Evolutionary conservation across 2,329 filamentous ascomycete species (phyloP).

Genomic region (Coniochaeta sp.): DNA sequence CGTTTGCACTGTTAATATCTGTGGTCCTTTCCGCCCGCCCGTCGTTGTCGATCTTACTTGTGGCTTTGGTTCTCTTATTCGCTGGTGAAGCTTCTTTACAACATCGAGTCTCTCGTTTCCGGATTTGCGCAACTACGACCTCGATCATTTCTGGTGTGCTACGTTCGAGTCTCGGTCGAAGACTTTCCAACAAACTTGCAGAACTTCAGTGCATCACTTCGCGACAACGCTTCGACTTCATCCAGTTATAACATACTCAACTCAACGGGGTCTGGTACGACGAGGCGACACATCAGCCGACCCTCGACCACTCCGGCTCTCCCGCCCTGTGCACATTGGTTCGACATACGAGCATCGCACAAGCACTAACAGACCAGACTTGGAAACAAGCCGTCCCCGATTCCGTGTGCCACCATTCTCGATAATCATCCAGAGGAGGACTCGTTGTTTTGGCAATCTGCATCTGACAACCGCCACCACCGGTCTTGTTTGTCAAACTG

Average conservation of each 20-base stretch:
- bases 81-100: no score
- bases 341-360: background rate
- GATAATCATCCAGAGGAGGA: background rate
- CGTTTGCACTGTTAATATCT: no score
- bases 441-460: background rate
- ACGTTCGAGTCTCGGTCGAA: no score
- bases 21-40: no score
- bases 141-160: no score
- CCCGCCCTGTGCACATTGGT: background rate
- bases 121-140: no score
- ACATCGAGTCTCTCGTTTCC: no score
- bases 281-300: slow-evolving; percentile 8
- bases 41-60: no score
- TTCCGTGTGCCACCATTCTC: background rate
- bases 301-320: background rate
- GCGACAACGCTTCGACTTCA: no score
- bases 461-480: background rate
- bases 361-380: background rate
- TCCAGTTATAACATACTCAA: background rate
- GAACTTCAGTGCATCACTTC: no score
- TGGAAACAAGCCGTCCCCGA: background rate
- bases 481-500: background rate
- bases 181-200: no score
- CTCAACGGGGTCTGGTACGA: slow-evolving; percentile 7
- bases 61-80: no score